Evolutionary conservation across 352 stramenopile genomes (phyloP).

Genomic region (Phytophthora niederhauseri): DNA sequence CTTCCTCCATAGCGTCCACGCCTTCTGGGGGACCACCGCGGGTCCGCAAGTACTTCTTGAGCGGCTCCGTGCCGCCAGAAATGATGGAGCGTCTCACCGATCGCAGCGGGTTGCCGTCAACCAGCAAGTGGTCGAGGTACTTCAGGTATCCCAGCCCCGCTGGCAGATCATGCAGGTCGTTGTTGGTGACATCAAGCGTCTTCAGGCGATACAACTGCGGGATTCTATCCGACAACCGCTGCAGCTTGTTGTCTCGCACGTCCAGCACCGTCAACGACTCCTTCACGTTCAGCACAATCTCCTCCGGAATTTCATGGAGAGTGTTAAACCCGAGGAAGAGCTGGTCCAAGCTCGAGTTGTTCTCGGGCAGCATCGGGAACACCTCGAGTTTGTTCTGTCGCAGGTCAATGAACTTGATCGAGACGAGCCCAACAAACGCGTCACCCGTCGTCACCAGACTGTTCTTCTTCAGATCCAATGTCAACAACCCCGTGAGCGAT

Average conservation of each 20-base stretch:
- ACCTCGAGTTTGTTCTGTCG: constrained; percentile 71
- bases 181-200: constrained; percentile 86
- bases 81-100: constrained; percentile 77
- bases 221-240: constrained; percentile 57
- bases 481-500: constrained; percentile 49
- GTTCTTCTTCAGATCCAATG: constrained; percentile 83
- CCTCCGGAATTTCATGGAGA: constrained; percentile 51
- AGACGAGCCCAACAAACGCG: constrained; percentile 38
- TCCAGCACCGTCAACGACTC: constrained; percentile 78
- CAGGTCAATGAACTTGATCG: constrained; percentile 71
- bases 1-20: constrained; percentile 68
- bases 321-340: constrained; percentile 81
- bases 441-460: constrained; percentile 41
- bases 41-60: constrained; percentile 88
- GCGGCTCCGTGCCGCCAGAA: constrained; percentile 59
- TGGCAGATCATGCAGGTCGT: constrained; percentile 76
- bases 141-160: constrained; percentile 77
- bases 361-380: constrained; percentile 62
- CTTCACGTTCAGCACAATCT: constrained; percentile 55
- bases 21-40: constrained; percentile 63
- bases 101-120: constrained; percentile 79
- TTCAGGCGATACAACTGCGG: constrained; percentile 75
- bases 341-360: constrained; percentile 57
- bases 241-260: constrained; percentile 82
- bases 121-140: constrained; percentile 72